Base-by-base conservation (phyloP, 2,329 filamentous ascomycete species). In the Lasiodiplodia sp. region DNA sequence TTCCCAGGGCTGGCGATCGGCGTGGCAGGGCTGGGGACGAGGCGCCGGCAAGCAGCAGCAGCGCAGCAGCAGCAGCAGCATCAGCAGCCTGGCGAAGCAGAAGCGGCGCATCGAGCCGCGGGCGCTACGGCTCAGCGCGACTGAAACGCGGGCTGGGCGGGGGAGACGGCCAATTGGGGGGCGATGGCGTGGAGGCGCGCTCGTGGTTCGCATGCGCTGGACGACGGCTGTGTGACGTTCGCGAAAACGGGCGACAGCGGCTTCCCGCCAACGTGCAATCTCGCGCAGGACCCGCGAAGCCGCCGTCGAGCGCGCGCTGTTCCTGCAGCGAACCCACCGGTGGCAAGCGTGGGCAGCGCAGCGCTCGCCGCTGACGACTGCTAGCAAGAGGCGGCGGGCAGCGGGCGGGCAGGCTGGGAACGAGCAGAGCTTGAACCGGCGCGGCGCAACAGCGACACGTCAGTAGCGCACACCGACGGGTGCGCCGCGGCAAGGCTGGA, bases 71-170 rank as follows among this genome's bases (percentile, higher is more conserved):
- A 58, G 34, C 56, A 23, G 31, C 23, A 47, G 53, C 31, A 34
- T 7, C 31, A 34, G 31, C 31, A 34, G 31, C 31, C 31, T 34
- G 11, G 31, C 23, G 28, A 21, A n/a, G 44, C 18, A 47, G 10
- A 47, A 47, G 40, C 58, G 47, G 60, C 58, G 58, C 44, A 44
- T 52, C 60, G 44, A 52, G 60, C 60, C 34, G 44, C 60, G 60
- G 60, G 60, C 60, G 60, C 60, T 64, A 64, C 60, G 47, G 60
- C 60, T 64, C 60, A 38, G n/a, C 28, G 47, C 47, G 47, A 38
- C 31, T 62, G 60, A 64, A 64, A 64, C 60, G 60, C 44, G 58
- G 44, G 28, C 44, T 52, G 47, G 31, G 60, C 60, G 44, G 51
- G 51, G 51, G 44, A 47, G n/a, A 38, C 44, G n/a, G 44, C 44